Evolutionary conservation across 108 stramenopile species (phyloP), one percentile per base, ranked within the genome.

Genomic region (Nitzschia sp.): DNA sequence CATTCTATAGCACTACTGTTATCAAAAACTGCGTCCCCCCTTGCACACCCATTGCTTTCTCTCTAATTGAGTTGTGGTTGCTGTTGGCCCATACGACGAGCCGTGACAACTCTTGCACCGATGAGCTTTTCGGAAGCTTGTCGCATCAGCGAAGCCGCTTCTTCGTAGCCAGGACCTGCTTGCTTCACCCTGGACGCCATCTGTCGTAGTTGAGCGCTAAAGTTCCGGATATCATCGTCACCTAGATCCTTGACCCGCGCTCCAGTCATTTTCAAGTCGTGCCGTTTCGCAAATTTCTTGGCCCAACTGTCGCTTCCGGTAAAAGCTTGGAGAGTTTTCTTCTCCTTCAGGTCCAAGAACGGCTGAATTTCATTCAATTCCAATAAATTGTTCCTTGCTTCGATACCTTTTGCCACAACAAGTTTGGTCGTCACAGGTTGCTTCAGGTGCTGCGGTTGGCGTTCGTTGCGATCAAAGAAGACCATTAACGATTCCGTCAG

Each of bases 261-360:
- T 22, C 72, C 72, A 19, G 72, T 59, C 72, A 73, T 58, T 58
- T 66, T 73, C 57, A 75, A 31, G 35, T 68, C 23, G 25, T 60
- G 66, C 17, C 67, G 59, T 30, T 66, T 68, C 41, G 74, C 74
- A 62, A 75, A 75, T 30, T 75, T 75, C 38, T 75, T 75, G 25
- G 67, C 74, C 74, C 74, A 75, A 45, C 64, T 66, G 8, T 75
- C 74, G 45, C 74, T 75, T 6, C 74, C 66, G 13, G 53, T 62
- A 46, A 75, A 75, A 17, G 21, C 2, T 50, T 68, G 60, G 2
- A 75, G 41, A 4, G 66, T 45, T 31, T 54, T 75, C 46, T 55
- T 68, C 56, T 75, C 74, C 23, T 75, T 75, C 2, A 48, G 47
- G 35, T 75, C 74, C 44, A 75, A 53, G 45, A 68, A 68, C 19